Percentiles rank a stretch among this genome's conserved stretches.
phyloP scores from a whole-genome alignment of 2,329 filamentous ascomycete species.

The Epichloe elymi region DNA sequence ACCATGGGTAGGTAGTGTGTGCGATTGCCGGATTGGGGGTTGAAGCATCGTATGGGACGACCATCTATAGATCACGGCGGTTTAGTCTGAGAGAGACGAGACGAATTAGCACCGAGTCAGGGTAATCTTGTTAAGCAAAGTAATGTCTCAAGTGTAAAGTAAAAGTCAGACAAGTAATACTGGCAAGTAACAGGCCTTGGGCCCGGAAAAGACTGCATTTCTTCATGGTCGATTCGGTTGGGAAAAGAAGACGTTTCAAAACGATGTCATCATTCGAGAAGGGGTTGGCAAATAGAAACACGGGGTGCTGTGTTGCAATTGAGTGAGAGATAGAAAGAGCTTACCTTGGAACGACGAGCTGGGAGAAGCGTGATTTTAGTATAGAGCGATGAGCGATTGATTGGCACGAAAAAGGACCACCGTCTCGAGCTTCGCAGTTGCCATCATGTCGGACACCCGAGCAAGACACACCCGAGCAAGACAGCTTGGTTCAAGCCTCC shows the following conservation, averaged over 20 bases:
- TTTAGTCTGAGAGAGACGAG: background rate
- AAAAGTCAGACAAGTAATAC: slow-evolving; percentile 65
- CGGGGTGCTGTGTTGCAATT: background rate
- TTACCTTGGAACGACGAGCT: slow-evolving; percentile 12
- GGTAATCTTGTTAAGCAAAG: background rate
- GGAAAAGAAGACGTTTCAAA: slow-evolving; percentile 69
- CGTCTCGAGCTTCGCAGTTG: background rate
- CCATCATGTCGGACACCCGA: background rate
- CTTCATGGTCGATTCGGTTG: slow-evolving; percentile 80
- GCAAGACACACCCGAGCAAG: background rate
- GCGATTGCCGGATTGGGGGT: too few relatives aligned
- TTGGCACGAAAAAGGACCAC: background rate
- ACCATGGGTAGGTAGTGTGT: too few relatives aligned
- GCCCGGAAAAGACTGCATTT: slow-evolving; percentile 55
- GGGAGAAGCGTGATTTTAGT: background rate
- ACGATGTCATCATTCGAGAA: slow-evolving; percentile 57
- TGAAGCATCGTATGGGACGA: background rate
- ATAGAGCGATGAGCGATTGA: too few relatives aligned
- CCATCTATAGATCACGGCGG: background rate
- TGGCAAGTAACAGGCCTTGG: slow-evolving; percentile 76
- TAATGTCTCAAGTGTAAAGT: slow-evolving; percentile 12
- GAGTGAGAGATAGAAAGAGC: slow-evolving; percentile 6
- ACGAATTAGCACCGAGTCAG: background rate
- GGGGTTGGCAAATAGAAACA: slow-evolving; percentile 3
- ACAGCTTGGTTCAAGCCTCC: background rate